Percentiles rank a stretch among this genome's conserved stretches.
phyloP scores from a whole-genome alignment of 2,329 filamentous ascomycete genomes.

The Albophoma yamanashiensis region DNA sequence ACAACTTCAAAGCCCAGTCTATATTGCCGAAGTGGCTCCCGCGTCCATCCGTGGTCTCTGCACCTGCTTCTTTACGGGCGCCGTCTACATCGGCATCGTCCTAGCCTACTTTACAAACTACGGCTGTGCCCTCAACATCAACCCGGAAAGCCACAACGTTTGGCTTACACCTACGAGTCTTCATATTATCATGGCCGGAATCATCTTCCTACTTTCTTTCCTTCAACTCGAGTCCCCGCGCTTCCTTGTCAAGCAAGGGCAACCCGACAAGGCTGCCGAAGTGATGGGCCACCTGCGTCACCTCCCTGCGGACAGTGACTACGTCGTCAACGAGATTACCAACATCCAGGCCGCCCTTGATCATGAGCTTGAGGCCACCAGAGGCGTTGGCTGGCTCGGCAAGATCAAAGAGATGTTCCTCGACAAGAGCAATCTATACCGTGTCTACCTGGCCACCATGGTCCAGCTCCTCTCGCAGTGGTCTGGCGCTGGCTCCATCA shows the following conservation, averaged over 20 bases:
- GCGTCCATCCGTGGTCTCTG: conserved; percentile 61
- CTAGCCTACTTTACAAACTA: conserved; percentile 70
- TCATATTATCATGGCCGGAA: conserved; percentile 65
- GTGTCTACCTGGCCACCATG: conserved; percentile 56
- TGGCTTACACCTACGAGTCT: conserved; percentile 63
- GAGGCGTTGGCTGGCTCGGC: conserved; percentile 53
- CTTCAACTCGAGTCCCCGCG: conserved; percentile 61
- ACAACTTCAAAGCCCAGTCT: conserved; percentile 40
- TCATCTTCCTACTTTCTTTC: conserved; percentile 62
- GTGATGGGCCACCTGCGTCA: conserved; percentile 48
- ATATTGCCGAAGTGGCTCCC: conserved; percentile 63
- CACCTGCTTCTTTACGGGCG: conserved; percentile 43
- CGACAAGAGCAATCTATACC: conserved; percentile 59
- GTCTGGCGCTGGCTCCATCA: conserved; percentile 64
- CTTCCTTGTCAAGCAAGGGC: conserved; percentile 55
- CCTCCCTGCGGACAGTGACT: conserved; percentile 47
- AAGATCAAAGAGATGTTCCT: conserved; percentile 59
- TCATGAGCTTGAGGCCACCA: conserved; percentile 61
- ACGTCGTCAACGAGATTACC: conserved; percentile 49
- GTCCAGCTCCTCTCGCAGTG: conserved; percentile 66
- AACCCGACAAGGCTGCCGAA: conserved; percentile 44
- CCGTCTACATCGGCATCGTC: conserved; percentile 67
- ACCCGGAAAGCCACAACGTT: conserved; percentile 31
- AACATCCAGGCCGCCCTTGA: conserved; percentile 56
- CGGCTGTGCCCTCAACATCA: conserved; percentile 40